phyloP scores from a whole-genome alignment of 768 basidiomycete genomes.

The Dendrothele bispora region DNA sequence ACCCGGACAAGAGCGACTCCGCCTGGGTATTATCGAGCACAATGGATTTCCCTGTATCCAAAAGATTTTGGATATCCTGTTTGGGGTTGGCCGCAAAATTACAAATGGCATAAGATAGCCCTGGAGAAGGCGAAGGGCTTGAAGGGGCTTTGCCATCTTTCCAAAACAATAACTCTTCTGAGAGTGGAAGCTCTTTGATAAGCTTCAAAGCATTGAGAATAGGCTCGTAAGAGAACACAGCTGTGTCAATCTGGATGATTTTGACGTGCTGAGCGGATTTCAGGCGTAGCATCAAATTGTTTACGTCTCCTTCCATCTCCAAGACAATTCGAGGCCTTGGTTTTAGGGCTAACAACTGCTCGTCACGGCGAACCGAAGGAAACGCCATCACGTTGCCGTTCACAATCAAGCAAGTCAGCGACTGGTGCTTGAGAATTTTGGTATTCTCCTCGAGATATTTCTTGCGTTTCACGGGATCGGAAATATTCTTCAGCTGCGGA shows the following conservation, averaged over 20 bases:
- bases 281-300: constrained; percentile 39
- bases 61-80: constrained; percentile 38
- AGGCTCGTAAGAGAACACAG: constrained; percentile 63
- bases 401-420: constrained; percentile 50
- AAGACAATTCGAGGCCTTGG: constrained; percentile 55
- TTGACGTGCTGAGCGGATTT: constrained; percentile 34
- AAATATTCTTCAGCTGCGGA: constrained; percentile 32
- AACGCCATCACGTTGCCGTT: constrained; percentile 52
- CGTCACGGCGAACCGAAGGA: constrained; percentile 53
- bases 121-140: constrained; percentile 9
- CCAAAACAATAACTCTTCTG: constrained; percentile 57
- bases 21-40: constrained; percentile 53
- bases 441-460: constrained; percentile 36
- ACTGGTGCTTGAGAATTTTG: constrained; percentile 52
- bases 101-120: constrained; percentile 24
- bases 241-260: constrained; percentile 59
- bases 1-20: constrained; percentile 45
- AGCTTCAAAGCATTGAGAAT: constrained; percentile 57
- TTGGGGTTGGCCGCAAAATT: constrained; percentile 28
- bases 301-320: constrained; percentile 46
- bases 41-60: constrained; percentile 40
- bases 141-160: constrained; percentile 21
- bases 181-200: constrained; percentile 43
- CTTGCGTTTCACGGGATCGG: constrained; percentile 32
- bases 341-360: constrained; percentile 45